Evolutionary conservation across 2,329 filamentous ascomycete genomes (phyloP), one percentile per base, ranked within the genome.

Genomic region (Gnomoniopsis smithogilvyi): DNA sequence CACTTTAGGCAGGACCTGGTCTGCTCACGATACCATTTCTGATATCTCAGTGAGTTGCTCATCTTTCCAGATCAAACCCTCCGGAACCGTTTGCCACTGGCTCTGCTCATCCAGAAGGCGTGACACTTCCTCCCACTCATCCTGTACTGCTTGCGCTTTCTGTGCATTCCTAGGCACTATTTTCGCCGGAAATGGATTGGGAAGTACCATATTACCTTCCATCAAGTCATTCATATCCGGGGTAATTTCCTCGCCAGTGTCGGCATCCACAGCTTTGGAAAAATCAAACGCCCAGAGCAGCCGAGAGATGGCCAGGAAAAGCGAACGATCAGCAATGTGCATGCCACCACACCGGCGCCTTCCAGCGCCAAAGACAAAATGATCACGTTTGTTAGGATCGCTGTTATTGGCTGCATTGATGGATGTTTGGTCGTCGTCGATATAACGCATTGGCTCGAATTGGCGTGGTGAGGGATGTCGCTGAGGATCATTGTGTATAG

Each of bases 291-390:
- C 51, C 51, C 51, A 53, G 4, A 53, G 14, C 7, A 53, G 36
- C 4, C 51, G 36, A 3, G 51, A 21, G 8, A 53, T 53, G 21
- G 10, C 17, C 14, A 53, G 22, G 22, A 45, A 45, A 6, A 80
- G 68, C n/a, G 72, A 76, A 12, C 75, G 73, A 63, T 81, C 78
- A 11, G 77, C 76, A 1, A 82, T 71, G 52, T 79, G 76, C 4
- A 76, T 75, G 0, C 78, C 78, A 2, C 74, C 75, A 62, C 78
- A 80, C 22, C 78, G 74, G 8, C 78, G 70, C 4, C 78, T 69
- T 1, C 78, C 78, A 21, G 70, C 70, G 4, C 77, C 76, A 63
- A 78, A 80, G 1, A 70, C 68, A 62, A 77, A 80, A 62, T 80
- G 77, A 51, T 75, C 72, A 11, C 72, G 69, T 48, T 56, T 55